Percentiles rank a stretch among this genome's conserved stretches.
Evolutionary conservation across 768 basidiomycete species (phyloP).

Genomic region (Phylloporus arenicola): DNA sequence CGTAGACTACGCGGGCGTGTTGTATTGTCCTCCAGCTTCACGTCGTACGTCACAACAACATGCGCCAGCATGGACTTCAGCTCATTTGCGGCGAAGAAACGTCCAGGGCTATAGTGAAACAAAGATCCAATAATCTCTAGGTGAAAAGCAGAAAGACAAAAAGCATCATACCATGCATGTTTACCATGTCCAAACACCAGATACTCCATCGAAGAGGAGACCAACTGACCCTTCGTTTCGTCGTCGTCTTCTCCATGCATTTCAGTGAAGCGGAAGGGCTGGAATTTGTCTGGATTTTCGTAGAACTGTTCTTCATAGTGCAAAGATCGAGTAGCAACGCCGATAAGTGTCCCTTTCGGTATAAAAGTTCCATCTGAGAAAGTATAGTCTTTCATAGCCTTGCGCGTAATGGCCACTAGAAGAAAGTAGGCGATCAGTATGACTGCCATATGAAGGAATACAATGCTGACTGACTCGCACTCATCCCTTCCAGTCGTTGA

Average conservation of each 20-base stretch:
- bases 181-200: constrained; percentile 33
- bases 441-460: not conserved
- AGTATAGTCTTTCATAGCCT: constrained; percentile 9
- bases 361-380: constrained; percentile 36
- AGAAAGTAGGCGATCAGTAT: not conserved
- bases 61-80: constrained; percentile 16
- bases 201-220: constrained; percentile 27
- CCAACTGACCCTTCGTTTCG: constrained; percentile 29
- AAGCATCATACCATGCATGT: constrained; percentile 10
- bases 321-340: constrained; percentile 18
- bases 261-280: constrained; percentile 36
- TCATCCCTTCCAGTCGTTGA: constrained; percentile 29
- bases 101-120: constrained; percentile 8
- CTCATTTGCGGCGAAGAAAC: constrained; percentile 6
- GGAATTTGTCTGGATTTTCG: constrained; percentile 24
- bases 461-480: constrained; percentile 13
- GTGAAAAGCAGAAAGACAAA: not conserved
- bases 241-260: constrained; percentile 27
- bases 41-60: constrained; percentile 13
- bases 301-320: constrained; percentile 26
- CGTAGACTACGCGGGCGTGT: not conserved
- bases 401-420: constrained; percentile 8
- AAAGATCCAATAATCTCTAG: not conserved
- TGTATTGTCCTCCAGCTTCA: constrained; percentile 11
- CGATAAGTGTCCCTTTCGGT: constrained; percentile 29